phyloP scores from a whole-genome alignment of 2,329 filamentous ascomycete species.

The Penicillium sp. region DNA sequence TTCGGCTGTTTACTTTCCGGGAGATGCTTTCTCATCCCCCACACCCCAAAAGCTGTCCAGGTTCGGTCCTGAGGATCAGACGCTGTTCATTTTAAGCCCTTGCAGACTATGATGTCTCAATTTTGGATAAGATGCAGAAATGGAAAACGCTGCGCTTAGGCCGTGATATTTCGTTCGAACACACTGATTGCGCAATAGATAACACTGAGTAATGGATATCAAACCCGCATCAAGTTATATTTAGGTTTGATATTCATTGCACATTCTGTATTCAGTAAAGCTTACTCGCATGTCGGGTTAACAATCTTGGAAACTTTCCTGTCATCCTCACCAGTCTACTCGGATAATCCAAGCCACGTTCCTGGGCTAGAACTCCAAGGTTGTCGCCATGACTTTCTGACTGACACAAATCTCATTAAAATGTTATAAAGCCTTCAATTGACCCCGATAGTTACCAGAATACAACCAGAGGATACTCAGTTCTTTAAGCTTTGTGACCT shows the following conservation, averaged over 20 bases:
- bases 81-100: background rate
- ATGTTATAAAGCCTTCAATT: background rate
- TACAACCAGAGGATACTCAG: background rate
- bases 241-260: background rate
- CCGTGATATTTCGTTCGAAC: background rate
- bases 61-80: too few species aligned
- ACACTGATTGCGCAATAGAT: background rate
- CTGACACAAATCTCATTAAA: background rate
- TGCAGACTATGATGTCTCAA: background rate
- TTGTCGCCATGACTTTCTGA: background rate
- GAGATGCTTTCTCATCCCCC: background rate
- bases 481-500: background rate
- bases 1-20: background rate
- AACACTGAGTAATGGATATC: background rate
- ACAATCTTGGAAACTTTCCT: background rate
- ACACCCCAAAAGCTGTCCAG: background rate
- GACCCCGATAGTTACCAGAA: background rate
- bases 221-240: background rate
- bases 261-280: background rate
- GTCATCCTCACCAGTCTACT: background rate
- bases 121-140: fast-evolving
- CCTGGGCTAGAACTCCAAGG: background rate
- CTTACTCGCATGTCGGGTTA: fast-evolving
- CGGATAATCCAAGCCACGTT: background rate
- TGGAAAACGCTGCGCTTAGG: background rate